Evolutionary conservation across 371 early-diverging fungal genomes (phyloP).

Genomic region (Mortierella sp.): DNA sequence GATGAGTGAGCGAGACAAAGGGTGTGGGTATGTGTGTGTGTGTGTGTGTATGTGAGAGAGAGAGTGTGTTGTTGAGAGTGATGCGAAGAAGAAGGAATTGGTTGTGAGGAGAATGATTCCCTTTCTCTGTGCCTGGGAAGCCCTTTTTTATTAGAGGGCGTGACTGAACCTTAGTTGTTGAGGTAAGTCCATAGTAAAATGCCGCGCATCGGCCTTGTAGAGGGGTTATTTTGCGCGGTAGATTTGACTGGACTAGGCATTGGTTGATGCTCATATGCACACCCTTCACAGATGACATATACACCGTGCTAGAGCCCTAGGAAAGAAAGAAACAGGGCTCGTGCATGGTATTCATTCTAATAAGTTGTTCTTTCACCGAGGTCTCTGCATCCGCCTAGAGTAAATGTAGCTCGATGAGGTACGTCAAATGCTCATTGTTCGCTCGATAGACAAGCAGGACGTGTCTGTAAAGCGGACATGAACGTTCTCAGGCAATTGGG

Average conservation of each 20-base stretch:
- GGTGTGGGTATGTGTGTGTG: too few relatives aligned
- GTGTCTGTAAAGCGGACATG: not conserved
- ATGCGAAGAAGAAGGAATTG: not conserved
- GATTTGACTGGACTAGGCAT: not conserved
- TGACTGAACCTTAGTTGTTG: not conserved
- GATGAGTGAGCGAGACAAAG: not conserved
- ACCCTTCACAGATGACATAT: not conserved
- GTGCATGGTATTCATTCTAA: not conserved
- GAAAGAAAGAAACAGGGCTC: not conserved
- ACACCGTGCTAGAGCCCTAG: not conserved
- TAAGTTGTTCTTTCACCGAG: not conserved
- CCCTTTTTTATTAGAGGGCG: not conserved
- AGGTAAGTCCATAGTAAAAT: not conserved
- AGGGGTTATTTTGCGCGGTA: not conserved
- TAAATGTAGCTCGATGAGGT: too few relatives aligned
- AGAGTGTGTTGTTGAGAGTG: not conserved
- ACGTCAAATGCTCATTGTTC: too few relatives aligned
- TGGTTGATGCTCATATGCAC: not conserved
- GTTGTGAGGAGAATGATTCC: not conserved
- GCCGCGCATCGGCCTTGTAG: not conserved
- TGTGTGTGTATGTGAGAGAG: too few relatives aligned
- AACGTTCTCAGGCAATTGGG: not conserved
- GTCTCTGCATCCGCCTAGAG: not conserved
- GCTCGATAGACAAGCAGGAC: not conserved
- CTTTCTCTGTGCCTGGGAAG: not conserved